These are phyloP conservation scores for Aureobasidium pullulans DNA, from an alignment of 2,329 filamentous ascomycete genomes.

Conservation along the genomic window DNA sequence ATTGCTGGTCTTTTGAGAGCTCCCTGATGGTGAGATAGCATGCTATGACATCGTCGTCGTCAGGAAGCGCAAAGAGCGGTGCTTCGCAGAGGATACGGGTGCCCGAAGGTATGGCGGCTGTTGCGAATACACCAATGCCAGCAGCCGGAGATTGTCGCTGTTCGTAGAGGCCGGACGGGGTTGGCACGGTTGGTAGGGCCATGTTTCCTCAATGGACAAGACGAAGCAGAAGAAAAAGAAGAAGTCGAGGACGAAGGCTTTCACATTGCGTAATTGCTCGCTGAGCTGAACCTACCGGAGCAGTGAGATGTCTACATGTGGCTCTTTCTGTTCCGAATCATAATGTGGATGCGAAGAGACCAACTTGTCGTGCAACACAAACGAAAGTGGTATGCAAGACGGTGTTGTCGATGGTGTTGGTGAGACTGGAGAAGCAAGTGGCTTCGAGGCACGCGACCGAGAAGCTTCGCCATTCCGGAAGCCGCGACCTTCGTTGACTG, in stretches of 20 bases:
- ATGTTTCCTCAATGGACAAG: neutral
- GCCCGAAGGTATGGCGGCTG: slow-evolving; percentile 11
- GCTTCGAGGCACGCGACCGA: neutral
- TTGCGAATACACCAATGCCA: slow-evolving; percentile 16
- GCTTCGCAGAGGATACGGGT: slow-evolving; percentile 15
- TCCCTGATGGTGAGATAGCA: slow-evolving; percentile 9
- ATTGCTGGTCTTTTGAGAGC: neutral
- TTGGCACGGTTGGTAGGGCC: neutral
- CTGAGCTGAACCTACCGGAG: neutral
- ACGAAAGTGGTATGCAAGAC: neutral
- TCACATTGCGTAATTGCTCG: slow-evolving; percentile 1
- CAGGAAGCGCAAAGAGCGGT: slow-evolving; percentile 14
- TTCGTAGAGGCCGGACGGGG: slow-evolving; percentile 8
- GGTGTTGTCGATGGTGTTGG: neutral
- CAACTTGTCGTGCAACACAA: neutral
- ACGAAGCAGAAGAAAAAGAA: neutral
- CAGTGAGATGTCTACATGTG: neutral
- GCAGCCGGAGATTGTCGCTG: slow-evolving; percentile 12
- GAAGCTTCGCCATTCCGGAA: neutral
- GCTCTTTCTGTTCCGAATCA: neutral
- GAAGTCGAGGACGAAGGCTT: neutral
- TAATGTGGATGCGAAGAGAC: neutral
- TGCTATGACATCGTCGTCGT: slow-evolving; percentile 15
- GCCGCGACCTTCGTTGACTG: neutral
- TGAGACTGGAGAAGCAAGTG: neutral